Base-by-base conservation (phyloP, 1,284 basidiomycete species). In the Cutaneotrichosporon cutaneum region DNA sequence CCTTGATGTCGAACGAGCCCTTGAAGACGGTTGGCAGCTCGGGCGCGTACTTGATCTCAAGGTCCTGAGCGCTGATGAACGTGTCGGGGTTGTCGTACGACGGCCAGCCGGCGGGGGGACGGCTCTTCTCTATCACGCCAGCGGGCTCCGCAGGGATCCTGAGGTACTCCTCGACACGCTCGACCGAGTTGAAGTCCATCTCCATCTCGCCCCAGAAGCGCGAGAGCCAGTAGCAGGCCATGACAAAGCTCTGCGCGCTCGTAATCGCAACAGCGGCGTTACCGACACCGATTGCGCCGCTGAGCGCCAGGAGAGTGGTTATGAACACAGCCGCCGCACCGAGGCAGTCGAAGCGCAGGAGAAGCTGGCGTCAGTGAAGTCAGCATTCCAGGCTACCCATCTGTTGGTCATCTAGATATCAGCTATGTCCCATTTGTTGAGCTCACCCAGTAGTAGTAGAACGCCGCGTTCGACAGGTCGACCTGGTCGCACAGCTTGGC, bases 111-210 rank as follows among this genome's bases (percentile, higher is more conserved):
- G 91, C 90, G 0, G 90, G 90, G 1, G 86, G 86, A 5, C 87
- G 84, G 55, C 82, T 83, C 0, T 82, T 83, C 60, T 88, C 85
- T 54, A 92, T 87, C 60, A 88, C 72, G 0, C 87, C 82, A 1
- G 91, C 87, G 4, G 91, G 87, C 73, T 94, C 93, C 72, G 90
- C 89, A 0, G 90, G 89, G n/a, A 94, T 82, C 57, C 89, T 84
- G 21, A 94, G 84, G 72, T 94, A 95, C 80, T 95, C 93, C 4
- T 90, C 85, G 8, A 94, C 84, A 61, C 93, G 88, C 77, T 96
- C 94, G 7, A 95, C 88, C 8, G 86, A 86, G 77, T 90, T 90
- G 11, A 90, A 89, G 77, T 77, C 75, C 72, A 79, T 77, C 64
- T 81, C 79, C 21, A 81, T 68, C 51, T 78, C 74, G 30, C 74